Evolutionary conservation across 1,284 basidiomycete species (phyloP), one percentile per base, ranked within the genome.

Genomic region (Trametes polyzona): DNA sequence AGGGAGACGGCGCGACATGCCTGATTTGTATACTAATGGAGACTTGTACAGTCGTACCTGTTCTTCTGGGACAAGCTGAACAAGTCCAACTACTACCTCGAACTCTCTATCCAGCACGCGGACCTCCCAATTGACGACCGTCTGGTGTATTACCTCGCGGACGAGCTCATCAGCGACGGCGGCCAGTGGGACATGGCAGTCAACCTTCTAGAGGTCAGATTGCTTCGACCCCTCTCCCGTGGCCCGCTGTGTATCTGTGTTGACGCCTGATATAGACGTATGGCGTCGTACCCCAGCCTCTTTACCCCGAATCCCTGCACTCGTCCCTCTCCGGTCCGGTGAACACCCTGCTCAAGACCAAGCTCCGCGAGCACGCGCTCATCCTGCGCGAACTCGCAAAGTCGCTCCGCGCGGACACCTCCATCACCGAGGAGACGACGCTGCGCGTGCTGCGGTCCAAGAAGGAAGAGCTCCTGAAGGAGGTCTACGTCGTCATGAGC

Each of bases 51-150:
- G 88, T 85, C 86, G 4, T 96, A 96, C 74, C 79, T 95, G 17
- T 95, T 93, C 81, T 95, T 96, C 80, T 96, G 89, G 79, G 94
- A 96, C 76, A 96, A 96, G 76, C 82, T 97, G 48, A 95, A 97
- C 79, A 97, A 97, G 75, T 82, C 89, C 52, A 98, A 98, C 78
- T 96, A 92, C 76, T 97, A 92, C 74, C 86, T 98, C 23, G 96
- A 98, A 76, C 77, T 88, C 44, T 85, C 90, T 55, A 92, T 98
- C 64, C 82, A 96, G 74, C 83, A 93, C 42, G 86, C 87, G 0
- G 88, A 94, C 64, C 81, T 88, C 54, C 87, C 91, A 0, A 75
- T 96, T 43, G 93, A 97, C 55, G 87, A 92, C 67, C 85, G 96
- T 2, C 80, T 96, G 12, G 78, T 98, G 47, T 83, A 80, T 44